Evolutionary conservation across 2,329 filamentous ascomycete species (phyloP).

Genomic region (Penicillium brevicompactum): DNA sequence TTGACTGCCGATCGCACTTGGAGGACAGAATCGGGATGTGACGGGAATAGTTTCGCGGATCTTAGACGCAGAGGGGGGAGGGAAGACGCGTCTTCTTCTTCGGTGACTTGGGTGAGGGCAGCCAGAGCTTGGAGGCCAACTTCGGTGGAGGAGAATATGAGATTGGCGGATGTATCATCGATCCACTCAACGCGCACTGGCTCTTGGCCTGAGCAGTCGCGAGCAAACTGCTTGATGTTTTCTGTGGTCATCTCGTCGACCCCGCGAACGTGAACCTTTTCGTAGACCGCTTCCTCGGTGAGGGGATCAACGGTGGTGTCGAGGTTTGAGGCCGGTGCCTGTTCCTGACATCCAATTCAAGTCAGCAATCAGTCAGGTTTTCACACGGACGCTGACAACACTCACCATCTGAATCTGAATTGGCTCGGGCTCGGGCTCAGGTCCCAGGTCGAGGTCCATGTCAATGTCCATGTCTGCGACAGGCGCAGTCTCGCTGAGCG

Average conservation of each 20-base stretch:
- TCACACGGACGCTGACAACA: neutral
- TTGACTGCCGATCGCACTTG: slow-evolving; percentile 73
- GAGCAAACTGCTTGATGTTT: slow-evolving; percentile 75
- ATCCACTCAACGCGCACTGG: slow-evolving; percentile 84
- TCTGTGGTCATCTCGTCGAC: slow-evolving; percentile 79
- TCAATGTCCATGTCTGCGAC: slow-evolving; percentile 67
- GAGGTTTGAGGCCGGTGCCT: slow-evolving; percentile 16
- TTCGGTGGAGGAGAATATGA: slow-evolving; percentile 67
- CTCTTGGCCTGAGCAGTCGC: slow-evolving; percentile 63
- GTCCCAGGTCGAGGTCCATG: slow-evolving; percentile 65
- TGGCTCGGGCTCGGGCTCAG: slow-evolving; percentile 52
- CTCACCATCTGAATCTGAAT: slow-evolving; percentile 36
- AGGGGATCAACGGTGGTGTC: slow-evolving; percentile 30
- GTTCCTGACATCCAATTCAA: slow-evolving; percentile 23
- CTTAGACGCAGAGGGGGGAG: slow-evolving; percentile 65
- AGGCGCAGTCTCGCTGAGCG: slow-evolving; percentile 11
- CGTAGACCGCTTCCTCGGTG: slow-evolving; percentile 38
- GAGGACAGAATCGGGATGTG: slow-evolving; percentile 69
- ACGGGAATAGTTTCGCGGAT: slow-evolving; percentile 68
- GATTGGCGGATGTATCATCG: slow-evolving; percentile 86
- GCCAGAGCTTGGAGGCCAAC: slow-evolving; percentile 57
- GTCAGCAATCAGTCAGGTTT: slow-evolving; percentile 1
- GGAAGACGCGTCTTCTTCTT: slow-evolving; percentile 44
- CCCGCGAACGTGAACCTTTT: slow-evolving; percentile 82
- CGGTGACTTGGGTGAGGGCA: slow-evolving; percentile 47